Conservation (phyloP, 2,329 filamentous ascomycete genomes). For the Furcasterigmium furcatum region DNA sequence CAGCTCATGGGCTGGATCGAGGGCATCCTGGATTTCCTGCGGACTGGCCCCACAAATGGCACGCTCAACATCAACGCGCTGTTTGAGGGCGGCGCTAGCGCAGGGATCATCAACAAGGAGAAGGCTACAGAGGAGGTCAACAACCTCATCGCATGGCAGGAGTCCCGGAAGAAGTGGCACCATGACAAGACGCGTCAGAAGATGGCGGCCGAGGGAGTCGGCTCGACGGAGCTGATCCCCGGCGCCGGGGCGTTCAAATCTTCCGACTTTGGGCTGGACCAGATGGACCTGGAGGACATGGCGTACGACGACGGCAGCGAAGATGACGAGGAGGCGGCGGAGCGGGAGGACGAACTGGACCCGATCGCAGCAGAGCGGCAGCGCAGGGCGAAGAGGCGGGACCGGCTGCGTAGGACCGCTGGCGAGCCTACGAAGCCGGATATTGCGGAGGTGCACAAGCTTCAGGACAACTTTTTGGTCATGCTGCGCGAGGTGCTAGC, state of each 20-base stretch:
- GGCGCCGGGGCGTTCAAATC: constrained; percentile 66
- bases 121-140: constrained; percentile 80
- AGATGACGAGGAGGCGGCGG: constrained; percentile 65
- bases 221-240: constrained; percentile 43
- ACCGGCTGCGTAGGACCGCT: constrained; percentile 74
- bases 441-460: constrained; percentile 75
- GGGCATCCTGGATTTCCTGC: constrained; percentile 87
- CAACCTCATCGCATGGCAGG: constrained; percentile 86
- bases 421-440: constrained; percentile 81
- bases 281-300: constrained; percentile 83
- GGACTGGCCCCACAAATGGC: constrained; percentile 79
- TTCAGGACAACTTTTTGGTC: constrained; percentile 74
- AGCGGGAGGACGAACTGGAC: constrained; percentile 75
- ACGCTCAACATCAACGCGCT: constrained; percentile 93
- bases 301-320: constrained; percentile 69
- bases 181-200: constrained; percentile 97
- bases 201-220: constrained; percentile 81
- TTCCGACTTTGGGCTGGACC: constrained; percentile 85
- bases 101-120: constrained; percentile 64
- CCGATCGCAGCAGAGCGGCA: constrained; percentile 85
- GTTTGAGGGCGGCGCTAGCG: constrained; percentile 74
- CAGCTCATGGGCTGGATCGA: constrained; percentile 98
- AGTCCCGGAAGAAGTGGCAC: constrained; percentile 95
- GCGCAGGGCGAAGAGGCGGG: constrained; percentile 71
- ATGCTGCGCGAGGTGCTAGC: constrained; percentile 83